These are phyloP conservation scores for Ogataea philodendri DNA, from an alignment of 805 yeast genomes.

Conservation along the genomic window DNA sequence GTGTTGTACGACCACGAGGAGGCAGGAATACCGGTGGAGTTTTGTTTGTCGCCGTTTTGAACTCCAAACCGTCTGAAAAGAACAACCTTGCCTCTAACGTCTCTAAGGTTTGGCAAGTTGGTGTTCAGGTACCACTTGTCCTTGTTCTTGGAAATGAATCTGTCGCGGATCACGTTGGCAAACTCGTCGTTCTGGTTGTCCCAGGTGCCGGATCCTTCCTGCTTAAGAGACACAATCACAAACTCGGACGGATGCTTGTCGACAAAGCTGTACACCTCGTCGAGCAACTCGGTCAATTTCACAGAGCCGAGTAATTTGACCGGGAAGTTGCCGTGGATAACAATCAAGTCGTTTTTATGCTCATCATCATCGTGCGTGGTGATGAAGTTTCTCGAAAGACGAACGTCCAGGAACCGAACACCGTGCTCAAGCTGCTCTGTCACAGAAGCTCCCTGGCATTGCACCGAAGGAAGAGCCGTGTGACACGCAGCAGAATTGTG, in stretches of 20 bases:
- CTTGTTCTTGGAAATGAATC: conserved; percentile 47
- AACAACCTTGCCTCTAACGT: conserved; percentile 63
- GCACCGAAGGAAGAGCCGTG: conserved; percentile 69
- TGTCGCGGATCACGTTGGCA: conserved; percentile 57
- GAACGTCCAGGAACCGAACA: conserved; percentile 69
- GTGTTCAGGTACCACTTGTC: conserved; percentile 60
- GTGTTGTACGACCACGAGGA: conserved; percentile 65
- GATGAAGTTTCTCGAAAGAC: conserved; percentile 58
- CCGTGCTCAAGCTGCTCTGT: conserved; percentile 66
- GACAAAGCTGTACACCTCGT: conserved; percentile 60
- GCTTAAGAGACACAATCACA: conserved; percentile 66
- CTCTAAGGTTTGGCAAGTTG: conserved; percentile 56
- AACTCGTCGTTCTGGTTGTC: conserved; percentile 62
- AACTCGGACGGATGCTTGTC: conserved; percentile 53
- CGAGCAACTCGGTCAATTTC: conserved; percentile 48
- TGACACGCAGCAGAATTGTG: conserved; percentile 77
- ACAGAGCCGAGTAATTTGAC: conserved; percentile 59
- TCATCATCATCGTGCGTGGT: conserved; percentile 39
- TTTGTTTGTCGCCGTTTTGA: conserved; percentile 38
- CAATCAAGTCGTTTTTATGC: conserved; percentile 51
- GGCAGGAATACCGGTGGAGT: conserved; percentile 64
- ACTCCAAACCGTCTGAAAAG: conserved; percentile 74
- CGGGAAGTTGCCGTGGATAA: conserved; percentile 76
- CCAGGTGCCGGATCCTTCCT: conserved; percentile 71
- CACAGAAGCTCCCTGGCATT: conserved; percentile 65